These are phyloP conservation scores for Debaryomyces subglobosus DNA, from an alignment of 1,139 yeast species.

Conservation along the genomic window DNA sequence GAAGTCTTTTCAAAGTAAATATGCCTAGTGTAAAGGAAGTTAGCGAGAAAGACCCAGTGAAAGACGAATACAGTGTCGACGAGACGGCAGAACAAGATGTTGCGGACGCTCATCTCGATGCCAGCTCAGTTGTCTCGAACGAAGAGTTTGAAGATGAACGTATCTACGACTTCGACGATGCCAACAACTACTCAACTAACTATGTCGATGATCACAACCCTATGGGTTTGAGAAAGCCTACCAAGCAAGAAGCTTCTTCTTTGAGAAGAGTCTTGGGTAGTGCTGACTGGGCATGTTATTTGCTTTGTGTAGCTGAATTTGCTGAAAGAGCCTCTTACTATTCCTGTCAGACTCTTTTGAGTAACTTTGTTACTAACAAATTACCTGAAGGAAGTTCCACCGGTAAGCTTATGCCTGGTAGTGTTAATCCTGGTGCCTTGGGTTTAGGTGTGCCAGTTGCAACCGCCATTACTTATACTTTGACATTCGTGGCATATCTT, in stretches of 20 bases:
- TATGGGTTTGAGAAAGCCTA: conserved; percentile 38
- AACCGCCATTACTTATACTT: conserved; percentile 40
- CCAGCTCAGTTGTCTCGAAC: background rate
- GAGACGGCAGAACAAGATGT: background rate
- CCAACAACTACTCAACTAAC: conserved; percentile 24
- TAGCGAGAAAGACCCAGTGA: background rate
- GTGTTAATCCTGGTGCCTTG: conserved; percentile 46
- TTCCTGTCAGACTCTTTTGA: conserved; percentile 43
- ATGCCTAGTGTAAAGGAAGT: background rate
- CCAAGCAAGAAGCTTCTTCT: conserved; percentile 44
- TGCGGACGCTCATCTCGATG: background rate
- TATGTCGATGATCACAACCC: conserved; percentile 37
- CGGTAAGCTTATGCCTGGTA: conserved; percentile 42
- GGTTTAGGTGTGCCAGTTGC: conserved; percentile 43
- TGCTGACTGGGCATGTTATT: conserved; percentile 30
- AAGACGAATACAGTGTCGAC: background rate
- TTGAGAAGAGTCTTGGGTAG: conserved; percentile 44
- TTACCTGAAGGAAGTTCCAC: conserved; percentile 54
- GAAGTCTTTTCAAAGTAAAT: background rate
- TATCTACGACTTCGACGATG: conserved; percentile 23
- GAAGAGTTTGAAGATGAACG: conserved; percentile 11
- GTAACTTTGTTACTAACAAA: conserved; percentile 50
- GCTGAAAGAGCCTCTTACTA: conserved; percentile 53
- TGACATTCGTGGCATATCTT: conserved; percentile 46
- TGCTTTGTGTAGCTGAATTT: conserved; percentile 47